Percentiles rank a stretch among this genome's conserved stretches.
Conservation (phyloP, 1,284 basidiomycete species). For the Fomitopsis schrenkii region DNA sequence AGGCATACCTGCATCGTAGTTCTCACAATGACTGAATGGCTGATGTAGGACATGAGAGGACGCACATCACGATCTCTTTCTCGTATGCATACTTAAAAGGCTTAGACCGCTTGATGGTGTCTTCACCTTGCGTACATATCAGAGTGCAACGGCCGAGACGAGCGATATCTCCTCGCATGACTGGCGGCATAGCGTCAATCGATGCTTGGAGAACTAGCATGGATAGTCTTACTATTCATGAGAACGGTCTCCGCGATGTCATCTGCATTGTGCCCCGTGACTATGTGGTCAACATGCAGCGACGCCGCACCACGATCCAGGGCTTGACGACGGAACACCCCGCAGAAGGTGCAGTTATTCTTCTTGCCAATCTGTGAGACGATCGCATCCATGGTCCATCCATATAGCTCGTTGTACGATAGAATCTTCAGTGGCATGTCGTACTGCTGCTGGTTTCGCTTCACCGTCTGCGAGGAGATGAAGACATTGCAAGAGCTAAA, state of each 20-base stretch:
- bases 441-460: slow-evolving; percentile 95
- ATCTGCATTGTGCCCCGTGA: slow-evolving; percentile 98
- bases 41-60: not conserved
- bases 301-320: slow-evolving; percentile 91
- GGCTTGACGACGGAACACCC: slow-evolving; percentile 95
- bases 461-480: slow-evolving; percentile 75
- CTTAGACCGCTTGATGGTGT: slow-evolving; percentile 95
- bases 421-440: slow-evolving; percentile 94
- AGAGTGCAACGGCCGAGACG: slow-evolving; percentile 90
- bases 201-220: not conserved
- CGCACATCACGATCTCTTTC: slow-evolving; percentile 98
- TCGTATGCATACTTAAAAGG: slow-evolving; percentile 99
- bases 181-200: slow-evolving; percentile 38
- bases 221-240: slow-evolving; percentile 87
- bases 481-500: not conserved
- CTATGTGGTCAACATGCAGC: slow-evolving; percentile 93
- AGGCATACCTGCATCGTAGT: slow-evolving; percentile 76
- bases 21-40: too few relatives aligned
- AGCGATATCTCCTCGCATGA: slow-evolving; percentile 97
- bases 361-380: slow-evolving; percentile 93
- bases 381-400: slow-evolving; percentile 99
- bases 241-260: slow-evolving; percentile 98
- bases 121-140: slow-evolving; percentile 91
- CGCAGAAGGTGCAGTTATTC: slow-evolving; percentile 99
- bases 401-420: slow-evolving; percentile 94